phyloP scores from a whole-genome alignment of 139 green algal species.

The Trebouxia sp. region DNA sequence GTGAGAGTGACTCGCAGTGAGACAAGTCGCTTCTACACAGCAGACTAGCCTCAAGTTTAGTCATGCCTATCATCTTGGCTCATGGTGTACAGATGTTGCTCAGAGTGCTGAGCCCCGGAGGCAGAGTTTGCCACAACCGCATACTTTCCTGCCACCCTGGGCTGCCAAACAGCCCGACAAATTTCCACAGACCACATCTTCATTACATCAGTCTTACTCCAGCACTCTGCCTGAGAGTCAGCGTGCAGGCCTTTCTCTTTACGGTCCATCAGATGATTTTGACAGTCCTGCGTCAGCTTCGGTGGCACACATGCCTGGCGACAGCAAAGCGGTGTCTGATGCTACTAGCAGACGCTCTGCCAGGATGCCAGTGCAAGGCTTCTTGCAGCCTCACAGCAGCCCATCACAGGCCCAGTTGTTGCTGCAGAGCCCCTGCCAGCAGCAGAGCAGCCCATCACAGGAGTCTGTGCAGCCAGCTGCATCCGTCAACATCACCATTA shows the following conservation, averaged over 20 bases:
- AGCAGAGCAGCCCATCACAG: not conserved
- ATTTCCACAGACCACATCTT: not conserved
- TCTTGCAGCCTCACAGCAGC: too few relatives aligned
- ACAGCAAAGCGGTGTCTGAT: not conserved
- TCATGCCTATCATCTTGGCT: not conserved
- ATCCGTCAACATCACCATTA: conserved; percentile 20
- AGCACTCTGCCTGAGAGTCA: not conserved
- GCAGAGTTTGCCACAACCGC: not conserved
- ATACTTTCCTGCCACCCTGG: not conserved
- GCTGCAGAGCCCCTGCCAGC: too few relatives aligned
- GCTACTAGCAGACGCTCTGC: not conserved
- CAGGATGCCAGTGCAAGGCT: too few relatives aligned
- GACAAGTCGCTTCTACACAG: too few relatives aligned
- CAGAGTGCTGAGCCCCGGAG: not conserved
- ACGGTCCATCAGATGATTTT: too few relatives aligned
- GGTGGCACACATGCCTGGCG: too few relatives aligned
- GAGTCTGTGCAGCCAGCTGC: not conserved
- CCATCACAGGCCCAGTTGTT: not conserved
- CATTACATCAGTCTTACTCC: not conserved
- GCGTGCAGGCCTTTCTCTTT: not conserved
- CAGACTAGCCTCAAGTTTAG: not conserved
- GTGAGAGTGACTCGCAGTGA: too few relatives aligned
- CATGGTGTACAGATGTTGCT: not conserved
- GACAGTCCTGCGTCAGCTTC: too few relatives aligned
- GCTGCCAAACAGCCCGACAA: not conserved